Evolutionary conservation across 768 basidiomycete species (phyloP).

Genomic region (Macrolepiota fuliginosa): DNA sequence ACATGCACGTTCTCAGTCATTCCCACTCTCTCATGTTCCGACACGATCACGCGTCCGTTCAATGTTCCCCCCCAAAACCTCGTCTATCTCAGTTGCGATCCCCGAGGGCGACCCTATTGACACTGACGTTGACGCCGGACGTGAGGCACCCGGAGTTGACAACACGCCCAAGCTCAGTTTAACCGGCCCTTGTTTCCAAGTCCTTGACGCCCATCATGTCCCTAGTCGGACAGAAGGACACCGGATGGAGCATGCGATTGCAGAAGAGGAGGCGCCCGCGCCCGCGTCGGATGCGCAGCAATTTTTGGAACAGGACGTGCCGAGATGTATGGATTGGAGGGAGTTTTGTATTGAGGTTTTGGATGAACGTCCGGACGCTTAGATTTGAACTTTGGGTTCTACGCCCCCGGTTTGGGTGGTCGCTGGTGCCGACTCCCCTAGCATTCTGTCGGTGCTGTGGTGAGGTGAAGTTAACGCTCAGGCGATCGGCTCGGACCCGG

Average conservation of each 20-base stretch:
- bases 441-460: not conserved
- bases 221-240: constrained; percentile 21
- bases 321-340: constrained; percentile 50
- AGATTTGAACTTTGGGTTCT: too few relatives aligned
- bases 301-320: constrained; percentile 28
- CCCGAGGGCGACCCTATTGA: not conserved
- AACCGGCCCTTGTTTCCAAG: constrained; percentile 15
- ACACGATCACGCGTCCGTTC: not conserved
- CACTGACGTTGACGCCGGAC: not conserved
- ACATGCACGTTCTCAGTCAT: not conserved
- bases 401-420: too few relatives aligned
- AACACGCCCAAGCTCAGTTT: not conserved
- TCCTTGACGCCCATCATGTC: constrained; percentile 21
- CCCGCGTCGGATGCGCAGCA: constrained; percentile 18
- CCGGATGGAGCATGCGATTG: constrained; percentile 33
- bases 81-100: constrained; percentile 5
- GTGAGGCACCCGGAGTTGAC: not conserved
- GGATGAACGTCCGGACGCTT: constrained; percentile 5
- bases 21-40: not conserved
- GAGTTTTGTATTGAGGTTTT: constrained; percentile 52
- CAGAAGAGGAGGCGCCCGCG: constrained; percentile 35
- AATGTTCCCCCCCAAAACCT: constrained; percentile 1
- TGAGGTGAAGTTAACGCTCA: not conserved
- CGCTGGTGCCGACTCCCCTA: not conserved
- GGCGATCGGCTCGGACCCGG: not conserved